Base-by-base conservation (phyloP, 441 rosid species). In the Populus trichocarpa region DNA sequence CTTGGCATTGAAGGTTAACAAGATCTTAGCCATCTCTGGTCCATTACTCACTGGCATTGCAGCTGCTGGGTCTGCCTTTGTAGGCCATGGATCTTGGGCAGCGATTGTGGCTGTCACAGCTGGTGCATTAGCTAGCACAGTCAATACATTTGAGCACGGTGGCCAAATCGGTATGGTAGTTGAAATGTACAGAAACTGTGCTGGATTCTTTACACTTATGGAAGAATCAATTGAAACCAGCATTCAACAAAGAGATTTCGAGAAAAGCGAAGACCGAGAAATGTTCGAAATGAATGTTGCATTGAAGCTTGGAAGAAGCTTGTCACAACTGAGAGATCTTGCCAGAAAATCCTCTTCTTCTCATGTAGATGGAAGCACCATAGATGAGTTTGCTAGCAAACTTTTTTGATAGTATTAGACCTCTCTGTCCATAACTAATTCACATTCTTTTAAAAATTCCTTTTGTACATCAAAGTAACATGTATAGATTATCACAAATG, bases 161-260 rank as follows among this genome's bases (percentile, higher is more conserved):
- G 80, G 79, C 36, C 94, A 93, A 82, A 89, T 93, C 2, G 97
- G 97, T 9, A 95, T 90, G 98, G 92, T 90, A 83, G 81, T 93
- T 61, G 97, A 93, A 84, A 90, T 93, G 94, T 91, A 93, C 67
- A 88, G 95, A 74, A 85, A 87, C 85, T 84, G 87, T 25, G 93
- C 91, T 7, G 98, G 96, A 14, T 87, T 85, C 83, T 89, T 90
- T 75, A 69, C 75, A 10, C 75, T 84, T 2, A 22, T 88, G 84
- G 94, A 87, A 80, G 94, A 87, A 66, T 76, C 91, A 1, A 85
- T 94, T 4, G 86, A 85, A 36, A 79, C 87, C 6, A 78, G 81
- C 1, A 67, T 89, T 0, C 86, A 76, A 69, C 82, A 74, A 32
- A 86, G 90, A 84, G 66, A 22, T 0, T 61, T 3, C 13, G 66